Evolutionary conservation across 306 rosid species (phyloP).

Genomic region (Acacia confusa): DNA sequence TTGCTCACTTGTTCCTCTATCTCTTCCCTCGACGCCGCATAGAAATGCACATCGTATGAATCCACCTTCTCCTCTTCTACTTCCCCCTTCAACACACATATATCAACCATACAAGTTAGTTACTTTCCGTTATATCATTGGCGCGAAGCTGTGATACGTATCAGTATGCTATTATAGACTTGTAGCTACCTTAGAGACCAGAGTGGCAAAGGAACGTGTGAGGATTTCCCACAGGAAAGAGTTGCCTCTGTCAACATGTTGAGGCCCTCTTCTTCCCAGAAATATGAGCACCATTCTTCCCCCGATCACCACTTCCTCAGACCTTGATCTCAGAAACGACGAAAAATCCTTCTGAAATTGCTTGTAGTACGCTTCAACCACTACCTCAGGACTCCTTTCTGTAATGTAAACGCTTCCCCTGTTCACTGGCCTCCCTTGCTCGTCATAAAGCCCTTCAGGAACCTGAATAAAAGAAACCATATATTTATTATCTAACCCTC

Average conservation of each 20-base stretch:
- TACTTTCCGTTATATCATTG: no score
- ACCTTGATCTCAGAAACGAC: constrained; percentile 63
- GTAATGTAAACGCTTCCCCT: constrained; percentile 69
- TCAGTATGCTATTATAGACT: no score
- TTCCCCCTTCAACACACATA: constrained; percentile 49
- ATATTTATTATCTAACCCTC: neutral
- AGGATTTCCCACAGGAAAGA: constrained; percentile 84
- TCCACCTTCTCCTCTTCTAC: constrained; percentile 68
- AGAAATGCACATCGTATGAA: constrained; percentile 86
- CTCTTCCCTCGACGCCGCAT: constrained; percentile 83
- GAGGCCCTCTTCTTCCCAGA: constrained; percentile 66
- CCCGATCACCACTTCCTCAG: constrained; percentile 64
- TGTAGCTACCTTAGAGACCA: constrained; percentile 64
- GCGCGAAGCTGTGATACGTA: no score
- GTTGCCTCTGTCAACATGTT: constrained; percentile 82
- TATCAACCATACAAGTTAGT: no score
- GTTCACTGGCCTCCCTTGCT: constrained; percentile 60
- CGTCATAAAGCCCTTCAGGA: constrained; percentile 62
- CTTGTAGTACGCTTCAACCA: constrained; percentile 60
- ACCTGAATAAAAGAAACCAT: constrained; percentile 45
- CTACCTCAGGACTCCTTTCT: constrained; percentile 61
- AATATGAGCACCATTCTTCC: constrained; percentile 83
- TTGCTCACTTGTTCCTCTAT: constrained; percentile 67
- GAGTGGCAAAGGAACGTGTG: constrained; percentile 51
- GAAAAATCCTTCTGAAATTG: constrained; percentile 78